Conservation (phyloP, 2,329 filamentous ascomycete species). For the Phyllosticta citrichinensis region DNA sequence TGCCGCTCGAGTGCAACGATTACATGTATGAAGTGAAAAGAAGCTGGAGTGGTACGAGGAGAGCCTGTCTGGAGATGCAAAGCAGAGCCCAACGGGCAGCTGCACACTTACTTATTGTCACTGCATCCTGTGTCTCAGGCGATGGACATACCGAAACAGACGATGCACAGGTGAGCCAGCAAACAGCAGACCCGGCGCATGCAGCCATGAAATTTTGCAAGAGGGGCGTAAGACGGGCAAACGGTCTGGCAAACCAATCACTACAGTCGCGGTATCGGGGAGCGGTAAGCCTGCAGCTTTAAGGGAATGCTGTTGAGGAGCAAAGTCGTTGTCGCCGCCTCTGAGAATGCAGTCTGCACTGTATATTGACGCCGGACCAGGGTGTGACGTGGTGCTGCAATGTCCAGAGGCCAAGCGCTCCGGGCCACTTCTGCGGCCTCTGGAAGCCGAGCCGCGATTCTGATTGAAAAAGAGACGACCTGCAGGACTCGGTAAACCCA, state of each 20-base stretch:
- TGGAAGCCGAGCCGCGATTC: slow-evolving; percentile 5
- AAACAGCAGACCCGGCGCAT: slow-evolving; percentile 4
- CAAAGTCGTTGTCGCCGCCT: neutral
- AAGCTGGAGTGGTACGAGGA: slow-evolving; percentile 1
- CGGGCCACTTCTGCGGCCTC: slow-evolving; percentile 7
- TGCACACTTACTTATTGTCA: slow-evolving; percentile 11
- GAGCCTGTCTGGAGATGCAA: slow-evolving; percentile 1
- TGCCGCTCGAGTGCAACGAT: slow-evolving; percentile 1
- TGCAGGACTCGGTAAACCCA: slow-evolving; percentile 1
- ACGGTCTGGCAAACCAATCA: slow-evolving; percentile 2
- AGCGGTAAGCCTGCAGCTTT: neutral
- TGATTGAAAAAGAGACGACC: slow-evolving; percentile 7
- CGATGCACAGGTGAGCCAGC: slow-evolving; percentile 5
- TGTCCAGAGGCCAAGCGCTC: neutral
- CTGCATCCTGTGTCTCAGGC: slow-evolving; percentile 7
- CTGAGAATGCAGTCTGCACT: slow-evolving; percentile 9
- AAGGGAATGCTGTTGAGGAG: slow-evolving; percentile 1
- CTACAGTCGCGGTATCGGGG: slow-evolving; percentile 6
- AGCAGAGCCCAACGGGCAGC: slow-evolving; percentile 3
- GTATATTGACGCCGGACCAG: slow-evolving; percentile 14
- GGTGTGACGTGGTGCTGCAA: slow-evolving; percentile 24
- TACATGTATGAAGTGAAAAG: slow-evolving; percentile 4
- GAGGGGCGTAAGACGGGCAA: neutral
- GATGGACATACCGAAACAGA: neutral
- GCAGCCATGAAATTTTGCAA: slow-evolving; percentile 6